Conservation (phyloP, 331 rosid genomes). For the Acacia pycnantha region DNA sequence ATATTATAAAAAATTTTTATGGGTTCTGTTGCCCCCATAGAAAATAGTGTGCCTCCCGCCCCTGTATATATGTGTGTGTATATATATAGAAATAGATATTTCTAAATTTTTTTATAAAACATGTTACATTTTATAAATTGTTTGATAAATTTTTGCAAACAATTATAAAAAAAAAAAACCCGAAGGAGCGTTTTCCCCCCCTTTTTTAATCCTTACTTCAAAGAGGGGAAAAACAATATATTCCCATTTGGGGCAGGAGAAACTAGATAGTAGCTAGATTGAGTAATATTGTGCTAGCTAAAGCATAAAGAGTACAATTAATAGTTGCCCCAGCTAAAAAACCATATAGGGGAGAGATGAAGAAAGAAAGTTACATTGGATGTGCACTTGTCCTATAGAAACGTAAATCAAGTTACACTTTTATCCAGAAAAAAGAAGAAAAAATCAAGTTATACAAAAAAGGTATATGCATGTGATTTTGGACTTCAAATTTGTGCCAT, state of each 20-base stretch:
- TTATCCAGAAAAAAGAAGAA: no score
- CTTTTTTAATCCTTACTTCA: background rate
- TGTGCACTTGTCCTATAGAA: no score
- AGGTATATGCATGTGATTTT: constrained; percentile 22
- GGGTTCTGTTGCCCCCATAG: no score
- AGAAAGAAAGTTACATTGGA: background rate
- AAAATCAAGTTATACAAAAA: constrained; percentile 15
- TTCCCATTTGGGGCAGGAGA: background rate
- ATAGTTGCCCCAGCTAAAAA: background rate
- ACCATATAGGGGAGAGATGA: no score
- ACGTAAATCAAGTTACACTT: no score
- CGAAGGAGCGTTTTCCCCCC: background rate
- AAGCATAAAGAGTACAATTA: background rate
- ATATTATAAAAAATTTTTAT: no score
- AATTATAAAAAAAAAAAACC: background rate
- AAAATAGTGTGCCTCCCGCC: no score
- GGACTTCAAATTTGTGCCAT: constrained; percentile 14
- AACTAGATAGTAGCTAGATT: background rate
- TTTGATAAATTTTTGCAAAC: background rate
- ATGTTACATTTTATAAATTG: background rate
- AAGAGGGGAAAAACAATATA: background rate
- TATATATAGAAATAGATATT: no score
- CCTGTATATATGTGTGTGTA: no score
- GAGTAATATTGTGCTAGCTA: no score
- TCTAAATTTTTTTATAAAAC: no score